A percentile compares a stretch with the other conserved stretches of the same genome.
phyloP scores from a whole-genome alignment of 2,329 filamentous ascomycete species.

The Didymella pomorum region DNA sequence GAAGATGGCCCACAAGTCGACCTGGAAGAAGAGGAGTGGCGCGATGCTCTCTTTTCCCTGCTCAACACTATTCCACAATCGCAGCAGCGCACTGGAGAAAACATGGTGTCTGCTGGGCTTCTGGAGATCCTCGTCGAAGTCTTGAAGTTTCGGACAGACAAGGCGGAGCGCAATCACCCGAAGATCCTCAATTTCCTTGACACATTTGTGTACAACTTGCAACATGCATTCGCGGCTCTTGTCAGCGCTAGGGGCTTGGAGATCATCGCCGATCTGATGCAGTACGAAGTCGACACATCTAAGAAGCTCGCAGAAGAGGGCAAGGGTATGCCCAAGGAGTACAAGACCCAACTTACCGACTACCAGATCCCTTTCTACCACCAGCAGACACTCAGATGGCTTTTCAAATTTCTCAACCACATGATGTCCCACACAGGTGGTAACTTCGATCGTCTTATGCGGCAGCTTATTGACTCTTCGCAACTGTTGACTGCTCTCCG shows the following conservation, averaged over 20 bases:
- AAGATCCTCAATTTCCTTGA: conserved; percentile 89
- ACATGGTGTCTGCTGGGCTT: conserved; percentile 87
- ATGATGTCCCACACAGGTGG: conserved; percentile 85
- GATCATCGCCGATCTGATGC: conserved; percentile 85
- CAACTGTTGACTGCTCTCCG: conserved; percentile 81
- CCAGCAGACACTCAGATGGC: conserved; percentile 90
- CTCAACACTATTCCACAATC: conserved; percentile 79
- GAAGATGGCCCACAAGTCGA: conserved; percentile 63
- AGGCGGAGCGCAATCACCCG: conserved; percentile 83
- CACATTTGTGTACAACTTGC: conserved; percentile 82
- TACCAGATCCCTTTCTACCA: conserved; percentile 93
- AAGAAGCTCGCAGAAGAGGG: conserved; percentile 71
- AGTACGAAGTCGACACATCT: conserved; percentile 77
- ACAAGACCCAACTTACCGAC: conserved; percentile 84
- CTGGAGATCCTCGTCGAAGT: conserved; percentile 91
- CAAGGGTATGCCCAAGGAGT: conserved; percentile 74
- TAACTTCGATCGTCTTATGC: conserved; percentile 86
- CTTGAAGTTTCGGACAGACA: conserved; percentile 79
- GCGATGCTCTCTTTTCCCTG: conserved; percentile 86
- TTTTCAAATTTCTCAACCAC: conserved; percentile 96
- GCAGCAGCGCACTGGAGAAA: conserved; percentile 76
- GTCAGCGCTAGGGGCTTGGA: conserved; percentile 86
- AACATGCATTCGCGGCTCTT: conserved; percentile 83
- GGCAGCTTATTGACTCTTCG: conserved; percentile 94
- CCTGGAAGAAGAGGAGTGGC: conserved; percentile 84